Evolutionary conservation across 176 grass and related monocot genomes (phyloP), one percentile per base, ranked within the genome.

Genomic region (Thinopyrum elongatum): DNA sequence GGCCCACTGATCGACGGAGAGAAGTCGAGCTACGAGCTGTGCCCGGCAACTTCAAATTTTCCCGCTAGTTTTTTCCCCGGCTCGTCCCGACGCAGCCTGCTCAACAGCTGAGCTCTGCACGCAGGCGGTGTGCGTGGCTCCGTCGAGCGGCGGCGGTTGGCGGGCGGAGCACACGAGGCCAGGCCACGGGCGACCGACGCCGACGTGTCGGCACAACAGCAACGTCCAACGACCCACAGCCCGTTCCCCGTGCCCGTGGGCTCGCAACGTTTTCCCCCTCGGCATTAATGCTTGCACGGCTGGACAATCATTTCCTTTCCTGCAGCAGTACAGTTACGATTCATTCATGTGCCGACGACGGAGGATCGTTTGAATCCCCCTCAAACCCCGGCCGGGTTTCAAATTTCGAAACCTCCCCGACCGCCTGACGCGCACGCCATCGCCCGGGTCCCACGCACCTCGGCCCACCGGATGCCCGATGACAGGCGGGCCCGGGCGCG

Each of bases 311-410:
- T 21, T 27, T 41, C 77, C 29, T 47, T 74, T 3, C 69, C 58
- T 6, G 22, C 27, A 9, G 53, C 19, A 3, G 51, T 3, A 8
- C 53, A 19, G 49, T 53, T 27, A 29, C 67, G 34, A 38, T 70
- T 33, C 19, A 38, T 38, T 4, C 67, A 19, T 8, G 53, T 57
- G 53, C 53, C 53, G 19, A 19, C 53, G 53, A 21, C 53, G 7
- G 53, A 8, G 17, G 51, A 8, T 57, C 53, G 53, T 70, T 60
- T 84, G 80, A 90, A 90, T 75, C 83, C 59, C 39, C 80, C 85
- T 68, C 46, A 29, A 49, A 68, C 39, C 27, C 59, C 46, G 89
- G 68, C 34, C 17, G 66, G 34, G 55, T 8, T 74, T 90, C 73
- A 87, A 87, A 19, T 87, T 87, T 17, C 49, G 10, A 90, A 87